phyloP scores from a whole-genome alignment of 768 basidiomycete genomes.

The Boletus fagicola region DNA sequence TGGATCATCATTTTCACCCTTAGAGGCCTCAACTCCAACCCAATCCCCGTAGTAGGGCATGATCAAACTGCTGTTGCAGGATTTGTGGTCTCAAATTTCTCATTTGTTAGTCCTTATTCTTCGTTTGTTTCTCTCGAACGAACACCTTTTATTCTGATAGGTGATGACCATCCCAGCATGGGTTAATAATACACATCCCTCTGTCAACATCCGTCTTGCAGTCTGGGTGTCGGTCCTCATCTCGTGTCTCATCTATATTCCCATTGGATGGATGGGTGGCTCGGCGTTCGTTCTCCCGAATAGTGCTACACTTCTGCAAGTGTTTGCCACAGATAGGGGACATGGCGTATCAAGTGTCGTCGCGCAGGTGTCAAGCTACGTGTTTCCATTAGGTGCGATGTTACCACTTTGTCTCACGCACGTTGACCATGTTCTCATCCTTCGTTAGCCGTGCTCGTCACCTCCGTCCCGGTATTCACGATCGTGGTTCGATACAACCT shows the following conservation, averaged over 20 bases:
- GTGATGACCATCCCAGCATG: constrained; percentile 26
- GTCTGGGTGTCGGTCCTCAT: constrained; percentile 25
- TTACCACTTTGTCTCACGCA: neutral
- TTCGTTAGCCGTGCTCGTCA: constrained; percentile 23
- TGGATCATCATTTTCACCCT: constrained; percentile 21
- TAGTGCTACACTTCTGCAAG: constrained; percentile 18
- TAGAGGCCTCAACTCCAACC: constrained; percentile 10
- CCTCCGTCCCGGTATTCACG: constrained; percentile 24
- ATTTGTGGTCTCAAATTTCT: constrained; percentile 26
- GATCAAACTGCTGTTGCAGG: constrained; percentile 23
- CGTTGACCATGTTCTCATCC: neutral
- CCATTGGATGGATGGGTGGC: constrained; percentile 25
- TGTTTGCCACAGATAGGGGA: constrained; percentile 6
- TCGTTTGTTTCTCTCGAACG: neutral
- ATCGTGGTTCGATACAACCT: constrained; percentile 29
- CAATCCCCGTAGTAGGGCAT: constrained; percentile 16
- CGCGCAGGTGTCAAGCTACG: constrained; percentile 18
- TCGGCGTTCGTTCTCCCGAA: constrained; percentile 9
- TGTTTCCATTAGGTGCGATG: constrained; percentile 22
- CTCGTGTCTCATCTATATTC: constrained; percentile 25
- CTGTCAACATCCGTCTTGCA: constrained; percentile 21
- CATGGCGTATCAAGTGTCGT: constrained; percentile 3
- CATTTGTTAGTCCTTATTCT: constrained; percentile 18
- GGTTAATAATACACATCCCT: constrained; percentile 26
- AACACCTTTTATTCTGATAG: neutral